Evolutionary conservation across 2,329 filamentous ascomycete genomes (phyloP).

Genomic region (Dactylellina cionopaga): DNA sequence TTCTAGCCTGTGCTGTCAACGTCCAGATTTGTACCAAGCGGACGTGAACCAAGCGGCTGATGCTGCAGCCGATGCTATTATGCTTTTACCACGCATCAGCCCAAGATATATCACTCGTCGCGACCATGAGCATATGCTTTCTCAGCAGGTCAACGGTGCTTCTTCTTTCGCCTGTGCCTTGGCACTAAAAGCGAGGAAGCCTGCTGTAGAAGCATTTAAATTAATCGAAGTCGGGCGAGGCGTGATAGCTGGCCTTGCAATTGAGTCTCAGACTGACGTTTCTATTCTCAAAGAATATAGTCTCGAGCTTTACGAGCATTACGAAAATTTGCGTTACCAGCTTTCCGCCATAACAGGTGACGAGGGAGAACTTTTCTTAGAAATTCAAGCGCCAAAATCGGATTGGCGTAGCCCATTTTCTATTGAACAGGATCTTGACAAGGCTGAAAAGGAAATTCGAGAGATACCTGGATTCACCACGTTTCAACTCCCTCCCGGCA

Average conservation of each 20-base stretch:
- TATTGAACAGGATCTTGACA: background rate
- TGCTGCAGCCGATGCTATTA: background rate
- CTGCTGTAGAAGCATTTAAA: background rate
- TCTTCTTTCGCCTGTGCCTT: conserved; percentile 3
- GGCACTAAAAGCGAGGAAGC: background rate
- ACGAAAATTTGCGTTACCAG: conserved; percentile 3
- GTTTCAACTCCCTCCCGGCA: conserved; percentile 8
- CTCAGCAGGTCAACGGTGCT: background rate
- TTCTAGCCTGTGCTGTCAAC: background rate
- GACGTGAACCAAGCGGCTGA: background rate
- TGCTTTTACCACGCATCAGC: conserved; percentile 5
- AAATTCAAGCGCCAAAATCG: background rate
- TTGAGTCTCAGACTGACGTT: too few species aligned
- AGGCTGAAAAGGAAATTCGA: too few species aligned
- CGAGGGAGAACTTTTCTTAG: background rate
- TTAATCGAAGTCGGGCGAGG: conserved; percentile 8
- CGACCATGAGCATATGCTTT: conserved; percentile 10
- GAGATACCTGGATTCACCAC: conserved; percentile 3
- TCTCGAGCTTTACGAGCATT: background rate
- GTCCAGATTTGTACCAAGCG: too few species aligned
- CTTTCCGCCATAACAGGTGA: background rate
- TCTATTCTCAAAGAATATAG: background rate
- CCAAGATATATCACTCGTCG: conserved; percentile 18
- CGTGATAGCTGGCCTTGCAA: too few species aligned
- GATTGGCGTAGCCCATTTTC: background rate